phyloP scores from a whole-genome alignment of 2,329 filamentous ascomycete genomes.

The Paraconiothyrium brasiliense region DNA sequence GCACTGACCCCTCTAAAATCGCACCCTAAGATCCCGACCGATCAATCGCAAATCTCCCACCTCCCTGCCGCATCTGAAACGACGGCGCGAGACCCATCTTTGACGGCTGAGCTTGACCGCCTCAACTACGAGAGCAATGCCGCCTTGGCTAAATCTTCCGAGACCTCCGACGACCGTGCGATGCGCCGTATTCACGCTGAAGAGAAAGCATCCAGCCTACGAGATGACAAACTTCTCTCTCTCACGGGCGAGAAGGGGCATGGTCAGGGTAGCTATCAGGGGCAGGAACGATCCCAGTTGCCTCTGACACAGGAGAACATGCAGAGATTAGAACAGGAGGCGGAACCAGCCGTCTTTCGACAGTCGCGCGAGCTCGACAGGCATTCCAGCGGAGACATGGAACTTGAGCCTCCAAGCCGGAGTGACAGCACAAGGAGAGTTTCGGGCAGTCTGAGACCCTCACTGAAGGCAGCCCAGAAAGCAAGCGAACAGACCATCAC shows the following conservation, averaged over 20 bases:
- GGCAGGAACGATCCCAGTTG: constrained; percentile 31
- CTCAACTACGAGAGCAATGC: constrained; percentile 48
- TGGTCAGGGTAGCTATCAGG: constrained; percentile 32
- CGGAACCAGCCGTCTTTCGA: constrained; percentile 29
- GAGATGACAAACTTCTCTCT: constrained; percentile 65
- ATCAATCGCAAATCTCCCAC: constrained; percentile 41
- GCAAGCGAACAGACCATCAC: constrained; percentile 42
- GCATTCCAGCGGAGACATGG: constrained; percentile 30
- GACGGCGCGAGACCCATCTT: constrained; percentile 38
- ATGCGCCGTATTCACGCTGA: constrained; percentile 60
- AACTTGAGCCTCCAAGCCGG: constrained; percentile 30
- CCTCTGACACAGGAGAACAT: constrained; percentile 51
- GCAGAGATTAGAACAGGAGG: constrained; percentile 42
- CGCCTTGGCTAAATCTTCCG: constrained; percentile 52
- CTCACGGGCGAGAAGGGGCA: constrained; percentile 51
- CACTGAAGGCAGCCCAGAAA: constrained; percentile 25
- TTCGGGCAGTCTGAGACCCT: constrained; percentile 27
- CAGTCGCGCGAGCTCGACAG: constrained; percentile 24
- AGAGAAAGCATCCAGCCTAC: constrained; percentile 63
- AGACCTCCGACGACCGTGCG: constrained; percentile 57
- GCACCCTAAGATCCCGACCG: constrained; percentile 34
- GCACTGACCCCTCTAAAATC: constrained; percentile 25
- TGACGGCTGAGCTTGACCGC: constrained; percentile 49
- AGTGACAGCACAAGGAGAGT: constrained; percentile 25
- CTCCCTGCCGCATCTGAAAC: constrained; percentile 44